These are phyloP conservation scores for Brettanomyces anomalus DNA, from an alignment of 805 yeast genomes.

Conservation along the genomic window DNA sequence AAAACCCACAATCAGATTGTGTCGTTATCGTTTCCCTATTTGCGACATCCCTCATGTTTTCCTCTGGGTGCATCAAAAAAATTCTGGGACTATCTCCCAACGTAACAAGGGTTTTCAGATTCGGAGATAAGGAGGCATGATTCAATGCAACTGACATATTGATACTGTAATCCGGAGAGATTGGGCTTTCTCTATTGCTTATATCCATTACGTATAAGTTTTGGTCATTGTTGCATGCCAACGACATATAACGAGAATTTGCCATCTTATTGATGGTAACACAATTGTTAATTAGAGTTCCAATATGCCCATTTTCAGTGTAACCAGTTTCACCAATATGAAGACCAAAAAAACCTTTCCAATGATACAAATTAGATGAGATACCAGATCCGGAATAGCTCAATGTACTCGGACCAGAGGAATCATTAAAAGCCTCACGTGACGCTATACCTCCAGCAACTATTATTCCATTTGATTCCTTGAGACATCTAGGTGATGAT, in stretches of 20 bases:
- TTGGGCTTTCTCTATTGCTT: neutral
- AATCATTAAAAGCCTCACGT: no score
- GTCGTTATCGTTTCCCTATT: slow-evolving; percentile 34
- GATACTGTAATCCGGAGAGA: slow-evolving; percentile 21
- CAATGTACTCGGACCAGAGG: slow-evolving; percentile 3
- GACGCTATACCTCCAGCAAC: slow-evolving; percentile 38
- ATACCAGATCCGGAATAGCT: neutral
- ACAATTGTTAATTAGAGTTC: slow-evolving; percentile 77
- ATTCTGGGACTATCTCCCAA: slow-evolving; percentile 75
- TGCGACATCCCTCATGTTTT: slow-evolving; percentile 21
- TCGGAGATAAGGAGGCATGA: slow-evolving; percentile 63
- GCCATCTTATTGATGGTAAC: slow-evolving; percentile 45
- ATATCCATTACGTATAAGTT: slow-evolving; percentile 53
- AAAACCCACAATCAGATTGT: slow-evolving; percentile 71
- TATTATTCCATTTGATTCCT: slow-evolving; percentile 40
- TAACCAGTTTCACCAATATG: slow-evolving; percentile 41
- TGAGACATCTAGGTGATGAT: slow-evolving; percentile 65
- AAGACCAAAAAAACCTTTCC: slow-evolving; percentile 60
- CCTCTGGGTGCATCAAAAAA: slow-evolving; percentile 42
- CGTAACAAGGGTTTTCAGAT: slow-evolving; percentile 45
- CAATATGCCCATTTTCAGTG: slow-evolving; percentile 48
- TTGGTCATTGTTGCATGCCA: slow-evolving; percentile 79
- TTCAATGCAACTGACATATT: slow-evolving; percentile 62
- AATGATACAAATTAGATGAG: slow-evolving; percentile 29
- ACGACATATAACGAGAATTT: slow-evolving; percentile 41